These are phyloP conservation scores for Chloranthus sessilifolius DNA, from an alignment of 164 flowering plant species.

Conservation along the genomic window DNA sequence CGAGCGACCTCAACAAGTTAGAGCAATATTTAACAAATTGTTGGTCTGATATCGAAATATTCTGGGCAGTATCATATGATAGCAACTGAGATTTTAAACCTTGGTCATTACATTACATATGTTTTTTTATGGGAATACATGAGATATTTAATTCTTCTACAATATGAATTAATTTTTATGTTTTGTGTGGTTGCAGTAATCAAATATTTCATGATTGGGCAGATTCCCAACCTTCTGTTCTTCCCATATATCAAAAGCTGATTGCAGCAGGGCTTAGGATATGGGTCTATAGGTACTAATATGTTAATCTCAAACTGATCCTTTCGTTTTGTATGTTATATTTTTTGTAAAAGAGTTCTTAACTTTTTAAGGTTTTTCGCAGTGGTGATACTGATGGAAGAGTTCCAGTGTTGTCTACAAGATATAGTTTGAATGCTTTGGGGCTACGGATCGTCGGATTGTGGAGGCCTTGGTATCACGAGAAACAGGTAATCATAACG, in stretches of 20 bases:
- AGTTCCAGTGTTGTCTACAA: slow-evolving; percentile 85
- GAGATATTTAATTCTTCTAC: too few relatives aligned
- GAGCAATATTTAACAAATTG: too few relatives aligned
- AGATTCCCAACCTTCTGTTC: slow-evolving; percentile 58
- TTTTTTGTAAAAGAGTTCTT: not conserved
- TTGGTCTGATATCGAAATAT: too few relatives aligned
- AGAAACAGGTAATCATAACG: slow-evolving; percentile 58
- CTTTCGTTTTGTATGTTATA: too few relatives aligned
- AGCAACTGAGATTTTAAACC: too few relatives aligned
- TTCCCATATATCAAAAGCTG: slow-evolving; percentile 84
- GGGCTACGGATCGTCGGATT: slow-evolving; percentile 54
- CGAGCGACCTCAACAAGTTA: too few relatives aligned
- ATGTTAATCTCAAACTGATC: not conserved
- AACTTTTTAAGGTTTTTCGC: slow-evolving; percentile 10
- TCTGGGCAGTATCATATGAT: too few relatives aligned
- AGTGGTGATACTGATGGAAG: slow-evolving; percentile 99
- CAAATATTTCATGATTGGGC: slow-evolving; percentile 49
- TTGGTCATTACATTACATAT: too few relatives aligned
- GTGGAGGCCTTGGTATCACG: slow-evolving; percentile 95
- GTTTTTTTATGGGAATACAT: too few relatives aligned
- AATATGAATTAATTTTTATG: too few relatives aligned
- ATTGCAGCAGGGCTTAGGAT: slow-evolving; percentile 77
- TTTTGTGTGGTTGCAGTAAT: slow-evolving; percentile 46
- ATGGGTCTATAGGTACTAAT: slow-evolving; percentile 87
- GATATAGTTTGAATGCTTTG: slow-evolving; percentile 65